Percentiles rank a stretch among this genome's conserved stretches.
Evolutionary conservation across 2,329 filamentous ascomycete species (phyloP).

Genomic region (Trichophaea hybrida): DNA sequence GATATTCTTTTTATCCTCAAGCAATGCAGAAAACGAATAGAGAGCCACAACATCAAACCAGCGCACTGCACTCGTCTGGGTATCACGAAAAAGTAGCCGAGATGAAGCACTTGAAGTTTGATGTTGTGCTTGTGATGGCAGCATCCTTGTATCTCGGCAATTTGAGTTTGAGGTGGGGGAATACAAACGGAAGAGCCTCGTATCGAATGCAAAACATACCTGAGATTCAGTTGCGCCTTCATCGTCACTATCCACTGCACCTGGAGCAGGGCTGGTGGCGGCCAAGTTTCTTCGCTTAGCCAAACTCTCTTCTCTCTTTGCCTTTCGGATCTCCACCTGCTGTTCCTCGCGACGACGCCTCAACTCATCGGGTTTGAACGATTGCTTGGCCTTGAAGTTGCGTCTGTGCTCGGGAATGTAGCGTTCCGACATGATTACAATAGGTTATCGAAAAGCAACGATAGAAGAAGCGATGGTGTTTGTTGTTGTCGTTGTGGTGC

Average conservation of each 20-base stretch:
- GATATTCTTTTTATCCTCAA: not conserved
- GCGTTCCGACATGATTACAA: slow-evolving; percentile 74
- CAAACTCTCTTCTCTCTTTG: slow-evolving; percentile 96
- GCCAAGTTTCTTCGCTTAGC: slow-evolving; percentile 75
- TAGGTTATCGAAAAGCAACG: slow-evolving; percentile 5
- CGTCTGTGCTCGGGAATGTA: slow-evolving; percentile 99
- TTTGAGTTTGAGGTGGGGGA: not conserved
- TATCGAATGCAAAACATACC: slow-evolving; percentile 44
- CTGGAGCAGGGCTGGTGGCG: slow-evolving; percentile 71
- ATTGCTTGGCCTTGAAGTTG: slow-evolving; percentile 98
- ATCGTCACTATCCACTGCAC: slow-evolving; percentile 92
- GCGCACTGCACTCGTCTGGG: not conserved
- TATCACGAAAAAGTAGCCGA: not conserved
- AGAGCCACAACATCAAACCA: not conserved
- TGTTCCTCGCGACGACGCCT: slow-evolving; percentile 96
- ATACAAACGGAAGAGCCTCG: not conserved
- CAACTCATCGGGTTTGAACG: slow-evolving; percentile 97
- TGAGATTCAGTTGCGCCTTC: slow-evolving; percentile 93
- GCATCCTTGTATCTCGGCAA: not conserved
- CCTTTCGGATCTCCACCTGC: slow-evolving; percentile 97
- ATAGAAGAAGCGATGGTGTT: slow-evolving; percentile 15
- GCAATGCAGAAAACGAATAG: too few relatives aligned
- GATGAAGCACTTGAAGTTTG: not conserved
- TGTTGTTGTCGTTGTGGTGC: slow-evolving; percentile 22
- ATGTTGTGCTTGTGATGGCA: not conserved